Evolutionary conservation across 331 rosid genomes (phyloP).

Genomic region (Rhamnella rubrinervis): DNA sequence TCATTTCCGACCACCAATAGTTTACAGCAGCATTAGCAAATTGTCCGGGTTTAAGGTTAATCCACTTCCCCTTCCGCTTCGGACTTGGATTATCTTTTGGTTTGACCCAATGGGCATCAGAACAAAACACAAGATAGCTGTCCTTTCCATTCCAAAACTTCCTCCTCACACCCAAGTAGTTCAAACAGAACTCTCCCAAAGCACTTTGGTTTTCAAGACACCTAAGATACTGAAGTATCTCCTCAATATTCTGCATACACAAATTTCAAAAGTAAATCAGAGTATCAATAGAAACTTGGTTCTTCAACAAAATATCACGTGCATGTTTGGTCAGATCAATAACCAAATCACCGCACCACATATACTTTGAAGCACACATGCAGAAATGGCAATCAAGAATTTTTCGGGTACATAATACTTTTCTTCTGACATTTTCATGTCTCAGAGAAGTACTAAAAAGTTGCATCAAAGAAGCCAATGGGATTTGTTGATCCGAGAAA

Average conservation of each 20-base stretch:
- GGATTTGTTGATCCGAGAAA: neutral
- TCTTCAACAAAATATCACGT: constrained; percentile 3
- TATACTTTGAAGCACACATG: neutral
- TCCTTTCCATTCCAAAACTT: neutral
- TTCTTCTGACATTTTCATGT: constrained; percentile 17
- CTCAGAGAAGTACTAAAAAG: neutral
- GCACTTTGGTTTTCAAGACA: constrained; percentile 13
- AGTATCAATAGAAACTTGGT: constrained; percentile 17
- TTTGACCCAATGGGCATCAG: constrained; percentile 27
- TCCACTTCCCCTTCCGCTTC: constrained; percentile 9
- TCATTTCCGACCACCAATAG: constrained; percentile 26
- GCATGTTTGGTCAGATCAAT: constrained; percentile 5
- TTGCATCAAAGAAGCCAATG: neutral
- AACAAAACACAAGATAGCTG: constrained; percentile 17
- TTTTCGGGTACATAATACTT: constrained; percentile 22
- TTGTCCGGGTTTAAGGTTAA: constrained; percentile 10
- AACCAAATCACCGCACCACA: neutral
- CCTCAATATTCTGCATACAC: constrained; percentile 27
- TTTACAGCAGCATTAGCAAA: constrained; percentile 16
- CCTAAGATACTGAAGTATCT: constrained; percentile 17
- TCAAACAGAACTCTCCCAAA: constrained; percentile 29
- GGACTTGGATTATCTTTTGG: neutral
- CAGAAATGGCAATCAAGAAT: constrained; percentile 29
- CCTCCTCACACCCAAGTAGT: constrained; percentile 29
- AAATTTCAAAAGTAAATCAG: constrained; percentile 31